phyloP scores from a whole-genome alignment of 1,284 basidiomycete species.

The Trichosporon ovoides region DNA sequence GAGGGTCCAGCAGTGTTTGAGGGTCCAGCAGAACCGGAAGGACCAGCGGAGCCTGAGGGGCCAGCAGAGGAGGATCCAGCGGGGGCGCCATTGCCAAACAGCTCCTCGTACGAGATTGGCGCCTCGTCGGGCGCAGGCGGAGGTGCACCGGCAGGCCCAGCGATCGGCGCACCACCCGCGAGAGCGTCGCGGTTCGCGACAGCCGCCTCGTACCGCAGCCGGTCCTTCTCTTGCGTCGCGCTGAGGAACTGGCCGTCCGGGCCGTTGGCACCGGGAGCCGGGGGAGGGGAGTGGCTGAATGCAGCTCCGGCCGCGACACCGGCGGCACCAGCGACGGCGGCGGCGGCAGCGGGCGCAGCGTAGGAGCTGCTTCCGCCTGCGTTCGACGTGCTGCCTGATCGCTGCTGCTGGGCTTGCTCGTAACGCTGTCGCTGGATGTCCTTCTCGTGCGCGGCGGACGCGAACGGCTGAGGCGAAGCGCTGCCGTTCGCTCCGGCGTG shows the following conservation, averaged over 20 bases:
- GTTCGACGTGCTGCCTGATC: neutral
- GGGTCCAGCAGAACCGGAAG: too few relatives aligned
- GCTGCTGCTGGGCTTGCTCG: slow-evolving; percentile 13
- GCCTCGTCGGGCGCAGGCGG: neutral
- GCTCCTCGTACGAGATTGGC: slow-evolving; percentile 17
- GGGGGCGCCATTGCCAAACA: slow-evolving; percentile 7
- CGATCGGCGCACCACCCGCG: neutral
- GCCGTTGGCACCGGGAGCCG: neutral
- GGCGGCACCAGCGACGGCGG: neutral
- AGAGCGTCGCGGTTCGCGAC: neutral
- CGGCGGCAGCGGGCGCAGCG: neutral
- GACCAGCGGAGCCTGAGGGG: neutral
- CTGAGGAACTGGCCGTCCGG: slow-evolving; percentile 5
- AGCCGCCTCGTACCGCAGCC: slow-evolving; percentile 24
- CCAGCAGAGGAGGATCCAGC: neutral
- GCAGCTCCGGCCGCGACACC: neutral
- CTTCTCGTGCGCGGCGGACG: slow-evolving; percentile 23
- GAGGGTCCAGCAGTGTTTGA: too few relatives aligned
- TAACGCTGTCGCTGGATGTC: slow-evolving; percentile 21
- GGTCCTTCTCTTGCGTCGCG: slow-evolving; percentile 34
- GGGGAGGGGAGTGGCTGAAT: neutral
- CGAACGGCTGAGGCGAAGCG: neutral
- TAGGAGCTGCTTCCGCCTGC: too few relatives aligned
- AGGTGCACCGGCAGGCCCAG: neutral
- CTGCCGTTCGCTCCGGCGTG: neutral